These are phyloP conservation scores for Pholiota microspora DNA, from an alignment of 768 basidiomycete genomes.

Conservation along the genomic window DNA sequence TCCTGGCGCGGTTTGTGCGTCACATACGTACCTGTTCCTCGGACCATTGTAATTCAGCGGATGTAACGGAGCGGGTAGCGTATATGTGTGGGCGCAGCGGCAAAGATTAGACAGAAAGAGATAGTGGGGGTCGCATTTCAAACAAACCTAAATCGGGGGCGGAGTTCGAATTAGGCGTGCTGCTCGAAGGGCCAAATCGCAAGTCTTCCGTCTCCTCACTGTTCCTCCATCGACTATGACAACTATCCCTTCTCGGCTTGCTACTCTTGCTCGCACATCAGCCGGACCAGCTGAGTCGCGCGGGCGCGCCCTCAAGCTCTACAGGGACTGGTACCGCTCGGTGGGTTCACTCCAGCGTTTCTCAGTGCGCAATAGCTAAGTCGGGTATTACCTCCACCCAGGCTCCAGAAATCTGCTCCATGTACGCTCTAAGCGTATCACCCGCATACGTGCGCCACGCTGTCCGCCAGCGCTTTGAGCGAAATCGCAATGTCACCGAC, in stretches of 20 bases:
- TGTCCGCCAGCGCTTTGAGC: conserved; percentile 85
- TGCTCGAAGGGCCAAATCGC: no score
- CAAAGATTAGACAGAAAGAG: conserved; percentile 12
- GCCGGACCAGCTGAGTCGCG: conserved; percentile 57
- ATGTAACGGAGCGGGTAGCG: no score
- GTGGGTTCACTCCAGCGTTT: conserved; percentile 45
- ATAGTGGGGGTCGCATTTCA: conserved; percentile 12
- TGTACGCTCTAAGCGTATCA: conserved; percentile 83
- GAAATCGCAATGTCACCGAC: conserved; percentile 81
- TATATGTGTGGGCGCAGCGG: conserved; percentile 2
- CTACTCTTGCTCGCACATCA: conserved; percentile 65
- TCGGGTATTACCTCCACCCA: conserved; percentile 30
- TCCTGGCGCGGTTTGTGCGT: no score
- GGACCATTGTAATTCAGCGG: conserved; percentile 37
- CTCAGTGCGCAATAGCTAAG: conserved; percentile 1
- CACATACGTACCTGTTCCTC: conserved; percentile 47
- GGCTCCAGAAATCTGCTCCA: conserved; percentile 86
- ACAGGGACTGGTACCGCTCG: conserved; percentile 91
- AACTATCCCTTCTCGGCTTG: conserved; percentile 89
- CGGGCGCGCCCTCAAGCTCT: conserved; percentile 68
- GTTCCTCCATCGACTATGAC: conserved; percentile 33
- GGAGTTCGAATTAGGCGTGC: conserved; percentile 24
- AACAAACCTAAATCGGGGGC: conserved; percentile 19
- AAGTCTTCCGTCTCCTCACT: conserved; percentile 12
- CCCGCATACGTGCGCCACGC: conserved; percentile 75